Conservation (phyloP, 768 basidiomycete species). For the Kwoniella dejecticola region DNA sequence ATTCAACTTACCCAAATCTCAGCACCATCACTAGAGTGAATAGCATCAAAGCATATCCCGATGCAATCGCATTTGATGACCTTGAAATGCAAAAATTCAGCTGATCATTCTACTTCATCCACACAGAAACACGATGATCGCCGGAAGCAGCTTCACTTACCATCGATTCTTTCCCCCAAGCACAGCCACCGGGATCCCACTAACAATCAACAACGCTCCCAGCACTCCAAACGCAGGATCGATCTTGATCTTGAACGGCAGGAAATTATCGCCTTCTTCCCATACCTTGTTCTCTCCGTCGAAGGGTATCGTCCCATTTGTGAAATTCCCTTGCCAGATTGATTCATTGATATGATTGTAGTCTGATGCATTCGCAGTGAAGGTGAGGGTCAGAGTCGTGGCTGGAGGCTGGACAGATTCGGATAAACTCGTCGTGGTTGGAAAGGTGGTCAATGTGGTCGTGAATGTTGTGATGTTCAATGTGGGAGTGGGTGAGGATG, state of each 20-base stretch:
- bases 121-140: neutral
- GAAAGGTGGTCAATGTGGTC: slow-evolving; percentile 40
- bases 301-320: slow-evolving; percentile 25
- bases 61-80: slow-evolving; percentile 91
- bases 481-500: slow-evolving; percentile 10
- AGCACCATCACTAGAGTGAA: slow-evolving; percentile 80
- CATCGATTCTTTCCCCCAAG: slow-evolving; percentile 96
- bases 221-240: slow-evolving; percentile 88
- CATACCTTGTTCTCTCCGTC: slow-evolving; percentile 28
- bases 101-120: neutral
- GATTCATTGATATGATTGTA: slow-evolving; percentile 11
- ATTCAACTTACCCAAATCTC: slow-evolving; percentile 42
- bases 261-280: slow-evolving; percentile 45
- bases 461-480: slow-evolving; percentile 28
- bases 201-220: slow-evolving; percentile 82
- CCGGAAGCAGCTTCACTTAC: slow-evolving; percentile 58
- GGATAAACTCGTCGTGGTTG: slow-evolving; percentile 51
- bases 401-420: slow-evolving; percentile 33
- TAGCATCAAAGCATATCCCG: slow-evolving; percentile 84
- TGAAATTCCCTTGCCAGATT: slow-evolving; percentile 24
- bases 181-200: slow-evolving; percentile 84
- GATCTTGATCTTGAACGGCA: slow-evolving; percentile 66
- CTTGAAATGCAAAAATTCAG: slow-evolving; percentile 46
- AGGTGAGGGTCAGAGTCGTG: slow-evolving; percentile 53
- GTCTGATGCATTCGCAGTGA: slow-evolving; percentile 38